These are phyloP conservation scores for Diutina pseudorugosa DNA, from an alignment of 1,139 yeast species.

Conservation along the genomic window DNA sequence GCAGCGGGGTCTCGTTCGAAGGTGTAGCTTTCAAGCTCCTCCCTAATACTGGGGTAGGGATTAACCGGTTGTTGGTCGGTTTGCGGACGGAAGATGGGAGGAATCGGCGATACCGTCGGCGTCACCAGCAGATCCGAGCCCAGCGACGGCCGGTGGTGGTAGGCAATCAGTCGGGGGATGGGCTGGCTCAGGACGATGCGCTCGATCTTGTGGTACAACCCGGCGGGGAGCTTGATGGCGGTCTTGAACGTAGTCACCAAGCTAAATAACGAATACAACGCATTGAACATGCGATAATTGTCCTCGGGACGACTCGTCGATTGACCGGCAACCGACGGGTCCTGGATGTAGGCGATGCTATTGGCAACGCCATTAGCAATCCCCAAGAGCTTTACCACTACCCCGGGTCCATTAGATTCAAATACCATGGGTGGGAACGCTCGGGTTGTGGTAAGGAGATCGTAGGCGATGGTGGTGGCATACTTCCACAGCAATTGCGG, in stretches of 20 bases:
- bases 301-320: background rate
- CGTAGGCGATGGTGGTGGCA: background rate
- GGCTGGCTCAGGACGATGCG: background rate
- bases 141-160: background rate
- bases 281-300: background rate
- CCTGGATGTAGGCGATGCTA: background rate
- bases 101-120: background rate
- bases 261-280: background rate
- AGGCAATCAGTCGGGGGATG: background rate
- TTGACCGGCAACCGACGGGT: background rate
- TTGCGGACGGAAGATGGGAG: background rate
- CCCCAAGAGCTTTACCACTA: constrained; percentile 1
- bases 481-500: background rate
- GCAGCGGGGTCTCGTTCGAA: background rate
- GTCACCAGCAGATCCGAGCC: background rate
- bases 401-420: constrained; percentile 2
- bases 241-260: background rate
- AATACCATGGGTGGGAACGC: background rate
- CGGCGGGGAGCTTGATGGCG: constrained; percentile 1
- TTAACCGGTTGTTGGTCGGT: background rate
- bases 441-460: background rate
- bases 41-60: background rate
- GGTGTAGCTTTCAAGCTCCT: background rate
- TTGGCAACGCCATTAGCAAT: background rate
- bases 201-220: background rate